Evolutionary conservation across 2,329 filamentous ascomycete species (phyloP), one percentile per base, ranked within the genome.

Genomic region (Pseudogymnoascus pannorum): DNA sequence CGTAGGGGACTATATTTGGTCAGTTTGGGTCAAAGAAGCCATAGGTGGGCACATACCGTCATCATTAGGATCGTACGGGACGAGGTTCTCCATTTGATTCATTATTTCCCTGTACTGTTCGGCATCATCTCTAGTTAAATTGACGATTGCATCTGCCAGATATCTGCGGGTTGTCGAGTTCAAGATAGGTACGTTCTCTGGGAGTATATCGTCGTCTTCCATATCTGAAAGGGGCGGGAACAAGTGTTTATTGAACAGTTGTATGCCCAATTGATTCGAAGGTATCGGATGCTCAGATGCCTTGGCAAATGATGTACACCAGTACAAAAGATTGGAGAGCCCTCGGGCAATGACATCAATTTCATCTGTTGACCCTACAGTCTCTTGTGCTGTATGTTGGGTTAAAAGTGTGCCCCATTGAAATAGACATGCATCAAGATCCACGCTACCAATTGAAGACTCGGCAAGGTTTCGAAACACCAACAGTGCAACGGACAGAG

Each of bases 211-310:
- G 1, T 60, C 60, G 35, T 64, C 61, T 2, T 70, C 68, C 4
- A 68, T 63, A 6, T 73, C 68, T 1, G 76, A 77, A 16, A 78
- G 67, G 38, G 79, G 77, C 0, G 88, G 87, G 66, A 91, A 91
- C 0, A 92, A 75, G 67, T 88, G 86, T 61, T 76, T 81, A 69
- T 79, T 82, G 66, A 91, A 84, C 1, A 92, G 70, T 2, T 74
- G 73, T 59, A 77, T 75, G 8, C 79, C 76, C 54, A 82, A 20
- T 42, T 44, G 42, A 26, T 61, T 18, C 3, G 24, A 16, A 29
- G 54, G 57, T 40, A 60, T 7, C 22, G 22, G 65, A 38, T 68
- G 64, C 12, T 42, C 48, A 29, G 65, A 67, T 24, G 62, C 64
- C 60, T 70, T 69, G 31, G 66, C 67, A 48, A 66, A 66, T n/a